Evolutionary conservation across 495 filamentous ascomycete genomes (phyloP).

Genomic region (Daldinia bambusicola): DNA sequence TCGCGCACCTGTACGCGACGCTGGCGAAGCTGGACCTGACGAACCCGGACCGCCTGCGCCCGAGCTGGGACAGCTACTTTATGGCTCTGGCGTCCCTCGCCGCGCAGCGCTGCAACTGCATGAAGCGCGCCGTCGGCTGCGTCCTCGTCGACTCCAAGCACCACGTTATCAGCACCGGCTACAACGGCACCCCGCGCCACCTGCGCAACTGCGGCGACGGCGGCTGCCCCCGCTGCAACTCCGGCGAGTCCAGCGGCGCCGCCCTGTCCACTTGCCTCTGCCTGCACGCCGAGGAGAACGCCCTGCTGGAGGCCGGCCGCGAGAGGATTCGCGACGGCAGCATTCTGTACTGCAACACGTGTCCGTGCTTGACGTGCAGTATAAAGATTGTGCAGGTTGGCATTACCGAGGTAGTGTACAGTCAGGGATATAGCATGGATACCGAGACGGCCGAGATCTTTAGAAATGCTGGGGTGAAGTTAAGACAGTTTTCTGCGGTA

Average conservation of each 20-base stretch:
- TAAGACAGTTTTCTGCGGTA: constrained; percentile 87
- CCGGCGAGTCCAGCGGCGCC: constrained; percentile 71
- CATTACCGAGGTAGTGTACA: constrained; percentile 94
- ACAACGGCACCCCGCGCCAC: constrained; percentile 92
- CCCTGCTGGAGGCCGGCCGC: constrained; percentile 89
- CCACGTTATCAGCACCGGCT: constrained; percentile 94
- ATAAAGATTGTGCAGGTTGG: constrained; percentile 98
- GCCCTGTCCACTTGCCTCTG: constrained; percentile 88
- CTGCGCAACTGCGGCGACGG: constrained; percentile 92
- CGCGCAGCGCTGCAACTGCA: constrained; percentile 92
- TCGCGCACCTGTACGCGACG: constrained; percentile 73
- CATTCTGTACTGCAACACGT: constrained; percentile 95
- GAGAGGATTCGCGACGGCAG: constrained; percentile 82
- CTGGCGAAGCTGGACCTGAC: constrained; percentile 77
- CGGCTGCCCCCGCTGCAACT: constrained; percentile 89
- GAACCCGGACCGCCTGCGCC: constrained; percentile 81
- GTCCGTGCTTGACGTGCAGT: constrained; percentile 96
- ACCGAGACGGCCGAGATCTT: constrained; percentile 82
- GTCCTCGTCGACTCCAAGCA: constrained; percentile 85
- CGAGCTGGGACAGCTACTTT: constrained; percentile 98
- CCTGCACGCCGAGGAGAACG: constrained; percentile 97
- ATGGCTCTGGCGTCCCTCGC: constrained; percentile 94
- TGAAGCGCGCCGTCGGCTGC: constrained; percentile 96
- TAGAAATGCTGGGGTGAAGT: constrained; percentile 74
- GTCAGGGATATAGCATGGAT: constrained; percentile 94